phyloP scores from a whole-genome alignment of 352 stramenopile genomes.

The Phytophthora boehmeriae region DNA sequence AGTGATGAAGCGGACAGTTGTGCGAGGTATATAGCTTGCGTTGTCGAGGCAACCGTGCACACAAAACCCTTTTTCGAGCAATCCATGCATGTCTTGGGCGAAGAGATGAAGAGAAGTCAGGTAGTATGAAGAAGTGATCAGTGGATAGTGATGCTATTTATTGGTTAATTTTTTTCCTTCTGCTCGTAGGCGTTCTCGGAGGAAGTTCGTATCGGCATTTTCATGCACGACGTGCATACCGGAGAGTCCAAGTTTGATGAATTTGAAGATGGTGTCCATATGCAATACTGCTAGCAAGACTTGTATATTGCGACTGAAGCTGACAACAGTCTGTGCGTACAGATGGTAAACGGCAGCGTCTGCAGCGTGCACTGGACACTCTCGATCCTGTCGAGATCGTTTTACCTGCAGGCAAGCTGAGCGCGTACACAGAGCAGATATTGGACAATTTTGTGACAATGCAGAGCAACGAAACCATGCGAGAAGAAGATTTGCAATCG shows the following conservation, averaged over 20 bases:
- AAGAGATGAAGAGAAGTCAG: conserved; percentile 30
- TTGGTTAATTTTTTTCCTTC: neutral
- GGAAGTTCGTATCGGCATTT: conserved; percentile 37
- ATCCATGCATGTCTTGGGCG: conserved; percentile 33
- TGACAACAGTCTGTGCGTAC: neutral
- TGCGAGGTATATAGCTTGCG: conserved; percentile 39
- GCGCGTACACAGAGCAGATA: conserved; percentile 45
- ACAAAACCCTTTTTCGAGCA: conserved; percentile 41
- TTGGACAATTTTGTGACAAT: conserved; percentile 34
- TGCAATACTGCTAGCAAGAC: neutral
- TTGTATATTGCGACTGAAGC: neutral
- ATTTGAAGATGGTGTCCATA: conserved; percentile 47
- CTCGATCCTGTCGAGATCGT: conserved; percentile 57
- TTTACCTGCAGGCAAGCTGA: conserved; percentile 40
- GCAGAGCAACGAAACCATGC: neutral
- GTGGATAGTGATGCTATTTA: neutral
- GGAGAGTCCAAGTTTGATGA: conserved; percentile 52
- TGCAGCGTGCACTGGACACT: conserved; percentile 28
- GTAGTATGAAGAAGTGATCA: conserved; percentile 2
- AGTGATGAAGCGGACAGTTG: conserved; percentile 1
- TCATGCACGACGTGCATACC: conserved; percentile 49
- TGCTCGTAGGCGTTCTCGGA: conserved; percentile 22
- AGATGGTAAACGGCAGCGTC: conserved; percentile 36
- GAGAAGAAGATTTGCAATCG: conserved; percentile 1
- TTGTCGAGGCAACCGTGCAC: conserved; percentile 47